Conservation (phyloP, 2,329 filamentous ascomycete species). For the Verticillium albo-atrum region DNA sequence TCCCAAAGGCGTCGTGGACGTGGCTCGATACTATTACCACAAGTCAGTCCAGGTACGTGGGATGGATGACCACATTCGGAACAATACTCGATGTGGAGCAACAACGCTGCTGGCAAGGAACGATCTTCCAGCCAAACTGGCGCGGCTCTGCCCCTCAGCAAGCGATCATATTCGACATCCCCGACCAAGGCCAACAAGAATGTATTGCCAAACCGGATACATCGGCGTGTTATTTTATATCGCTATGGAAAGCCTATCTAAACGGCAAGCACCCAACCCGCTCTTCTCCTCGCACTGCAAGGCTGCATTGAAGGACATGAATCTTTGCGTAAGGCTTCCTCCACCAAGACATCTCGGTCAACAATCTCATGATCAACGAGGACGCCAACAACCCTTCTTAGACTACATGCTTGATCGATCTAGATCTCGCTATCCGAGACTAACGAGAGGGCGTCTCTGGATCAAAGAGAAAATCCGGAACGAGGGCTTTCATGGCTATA, state of each 20-base stretch:
- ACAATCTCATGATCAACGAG: constrained; percentile 43
- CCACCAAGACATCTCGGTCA: constrained; percentile 37
- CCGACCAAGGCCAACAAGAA: constrained; percentile 18
- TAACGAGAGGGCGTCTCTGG: constrained; percentile 26
- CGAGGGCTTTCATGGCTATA: constrained; percentile 41
- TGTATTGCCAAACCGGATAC: constrained; percentile 28
- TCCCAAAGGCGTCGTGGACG: constrained; percentile 27
- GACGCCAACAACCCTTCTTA: constrained; percentile 31
- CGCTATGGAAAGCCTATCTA: constrained; percentile 38
- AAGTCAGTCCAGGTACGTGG: constrained; percentile 30
- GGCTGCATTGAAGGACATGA: constrained; percentile 32
- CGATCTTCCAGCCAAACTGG: constrained; percentile 20
- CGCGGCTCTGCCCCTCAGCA: constrained; percentile 19
- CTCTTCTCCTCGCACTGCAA: constrained; percentile 30
- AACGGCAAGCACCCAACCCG: constrained; percentile 28
- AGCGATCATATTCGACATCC: constrained; percentile 23
- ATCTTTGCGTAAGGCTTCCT: constrained; percentile 30
- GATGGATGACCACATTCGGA: constrained; percentile 26
- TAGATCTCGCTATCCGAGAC: constrained; percentile 31
- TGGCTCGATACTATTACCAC: constrained; percentile 37
- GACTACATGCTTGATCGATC: constrained; percentile 36
- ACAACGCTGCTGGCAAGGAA: constrained; percentile 19
- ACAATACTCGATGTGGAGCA: constrained; percentile 21
- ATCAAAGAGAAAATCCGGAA: constrained; percentile 36
- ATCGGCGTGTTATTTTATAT: constrained; percentile 32